phyloP scores from a whole-genome alignment of 805 yeast genomes.

The Pichia sporocuriosa region DNA sequence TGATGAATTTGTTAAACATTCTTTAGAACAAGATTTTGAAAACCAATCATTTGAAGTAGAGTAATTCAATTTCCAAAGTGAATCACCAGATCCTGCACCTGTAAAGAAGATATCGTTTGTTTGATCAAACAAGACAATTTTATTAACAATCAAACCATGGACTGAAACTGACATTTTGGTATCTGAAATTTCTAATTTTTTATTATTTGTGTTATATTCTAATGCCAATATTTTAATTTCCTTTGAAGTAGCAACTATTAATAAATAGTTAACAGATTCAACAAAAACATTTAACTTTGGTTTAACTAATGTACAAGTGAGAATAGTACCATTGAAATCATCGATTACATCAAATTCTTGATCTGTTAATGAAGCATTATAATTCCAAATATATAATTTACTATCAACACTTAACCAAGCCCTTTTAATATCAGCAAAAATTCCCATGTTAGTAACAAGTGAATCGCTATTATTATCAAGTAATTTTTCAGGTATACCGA shows the following conservation, averaged over 20 bases:
- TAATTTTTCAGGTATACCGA: constrained; percentile 72
- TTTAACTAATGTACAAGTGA: constrained; percentile 67
- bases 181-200: constrained; percentile 62
- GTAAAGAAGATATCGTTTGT: constrained; percentile 80
- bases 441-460: constrained; percentile 68
- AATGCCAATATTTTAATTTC: constrained; percentile 75
- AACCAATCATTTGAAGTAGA: constrained; percentile 83
- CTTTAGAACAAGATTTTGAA: constrained; percentile 72
- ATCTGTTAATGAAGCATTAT: constrained; percentile 36
- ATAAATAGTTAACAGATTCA: constrained; percentile 62
- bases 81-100: constrained; percentile 69
- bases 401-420: constrained; percentile 85
- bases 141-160: constrained; percentile 68
- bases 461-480: constrained; percentile 9
- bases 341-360: constrained; percentile 74
- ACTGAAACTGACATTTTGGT: constrained; percentile 77
- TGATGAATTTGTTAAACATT: constrained; percentile 69
- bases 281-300: constrained; percentile 82
- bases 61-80: constrained; percentile 85
- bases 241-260: constrained; percentile 73
- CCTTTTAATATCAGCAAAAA: constrained; percentile 71
- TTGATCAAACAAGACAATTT: constrained; percentile 48
- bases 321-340: constrained; percentile 70
- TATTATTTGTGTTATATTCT: constrained; percentile 35
- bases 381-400: constrained; percentile 80